Evolutionary conservation across 257 asterid genomes (phyloP), one percentile per base, ranked within the genome.

Genomic region (Solanum clarkiae): DNA sequence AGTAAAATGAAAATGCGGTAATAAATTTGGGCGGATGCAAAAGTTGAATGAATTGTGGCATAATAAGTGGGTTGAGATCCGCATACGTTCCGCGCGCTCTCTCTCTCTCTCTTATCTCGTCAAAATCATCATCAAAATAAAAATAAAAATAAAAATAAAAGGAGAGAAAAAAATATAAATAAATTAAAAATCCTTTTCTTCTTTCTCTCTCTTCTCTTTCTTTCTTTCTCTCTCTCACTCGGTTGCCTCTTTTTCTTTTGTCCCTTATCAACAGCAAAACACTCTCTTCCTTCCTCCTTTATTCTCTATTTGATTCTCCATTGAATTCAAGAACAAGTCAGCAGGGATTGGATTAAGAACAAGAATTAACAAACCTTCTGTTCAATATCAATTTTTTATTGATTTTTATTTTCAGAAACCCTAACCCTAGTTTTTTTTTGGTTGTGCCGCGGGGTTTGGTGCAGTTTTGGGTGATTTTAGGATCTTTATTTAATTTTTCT

Each of bases 21-120:
- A 70, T 40, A 70, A 32, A 66, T 66, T 66, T 70, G 2, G 24
- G 72, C 91, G 92, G 92, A 89, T 90, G 88, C 81, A 86, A 89
- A 80, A 77, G 59, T 24, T 14, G 80, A 86, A 68, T 86, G 42
- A 86, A 89, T 18, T 87, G 54, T 80, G 86, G 85, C 86, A 53
- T 1, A 80, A 84, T 70, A 54, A n/a, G 26, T 80, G 66, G 63
- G 91, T 66, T 84, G 91, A 89, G 88, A 84, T 87, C 89, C 92
- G 91, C 80, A 47, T 81, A 69, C 79, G 69, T 42, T 32, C 87
- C 86, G 79, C 66, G 66, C 22, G 2, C 36, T 32, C 36, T 36
- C 40, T 1, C 85, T 24, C 87, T 59, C 80, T 85, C 83, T 66
- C 71, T 81, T 40, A 54, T 36, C 68, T 53, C 84, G 82, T 53